Evolutionary conservation across 2,329 filamentous ascomycete genomes (phyloP), one percentile per base, ranked within the genome.

Genomic region (Ceratocystis variospora): DNA sequence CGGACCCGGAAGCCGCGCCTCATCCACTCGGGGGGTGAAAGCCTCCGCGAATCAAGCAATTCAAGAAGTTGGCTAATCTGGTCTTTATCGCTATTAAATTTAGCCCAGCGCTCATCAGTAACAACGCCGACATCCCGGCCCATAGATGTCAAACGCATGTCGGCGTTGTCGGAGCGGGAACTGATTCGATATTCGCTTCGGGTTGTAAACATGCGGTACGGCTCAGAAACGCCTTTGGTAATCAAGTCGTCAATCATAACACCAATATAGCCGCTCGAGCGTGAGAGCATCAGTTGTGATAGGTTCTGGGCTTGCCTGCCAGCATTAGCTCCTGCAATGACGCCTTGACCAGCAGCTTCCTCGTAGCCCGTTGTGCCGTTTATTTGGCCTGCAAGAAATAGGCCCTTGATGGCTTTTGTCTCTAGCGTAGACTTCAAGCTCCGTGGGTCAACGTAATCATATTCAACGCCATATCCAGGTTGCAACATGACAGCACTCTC

Each of bases 311-410:
- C 84, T 1, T 86, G 82, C n/a, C 94, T 82, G 1, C 93, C 94
- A 0, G 94, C 94, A 73, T 99, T 99, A 72, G 93, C 92, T 41
- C 94, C 94, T 0, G 94, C 94, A 15, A 99, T 78, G 61, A 99
- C 81, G 8, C 94, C 94, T 75, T 99, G 94, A 0, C 89, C 93
- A 0, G 94, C 91, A 8, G 94, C 94, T 79, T 99, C 94, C 77
- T 99, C 94, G 74, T 99, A 99, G 2, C 94, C 94, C 0, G 94
- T 99, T 0, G 94, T 99, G 59, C 94, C 94, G 75, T 99, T 99
- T 75, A 99, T 96, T 74, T 99, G 94, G 3, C 94, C 94, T 0
- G 94, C 94, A 41, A 99, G 81, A 76, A 89, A 99, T 12, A 99
- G 83, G 0, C 94, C 94, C 6, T 80, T 79, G 69, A 99, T 96